A percentile compares a stretch with the other conserved stretches of the same genome.
Evolutionary conservation across 768 basidiomycete genomes (phyloP).

Genomic region (Strobilomyces echinocephalus): DNA sequence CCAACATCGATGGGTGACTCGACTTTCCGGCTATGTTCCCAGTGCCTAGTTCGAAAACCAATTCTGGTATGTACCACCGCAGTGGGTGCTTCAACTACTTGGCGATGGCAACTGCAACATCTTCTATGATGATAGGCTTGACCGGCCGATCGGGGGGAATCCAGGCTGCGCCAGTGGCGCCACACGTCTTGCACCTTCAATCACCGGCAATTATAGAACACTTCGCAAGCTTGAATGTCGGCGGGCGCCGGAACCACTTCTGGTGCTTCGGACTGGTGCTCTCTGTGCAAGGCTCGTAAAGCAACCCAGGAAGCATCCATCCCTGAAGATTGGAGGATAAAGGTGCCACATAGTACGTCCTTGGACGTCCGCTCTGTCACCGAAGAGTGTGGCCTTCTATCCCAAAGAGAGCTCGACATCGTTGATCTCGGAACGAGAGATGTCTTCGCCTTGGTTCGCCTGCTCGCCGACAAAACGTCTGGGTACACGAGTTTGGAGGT

Average conservation of each 20-base stretch:
- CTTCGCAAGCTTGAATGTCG: conserved; percentile 3
- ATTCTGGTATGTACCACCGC: no score
- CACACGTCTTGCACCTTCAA: neutral
- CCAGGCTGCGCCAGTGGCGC: neutral
- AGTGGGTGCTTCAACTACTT: no score
- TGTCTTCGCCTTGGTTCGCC: conserved; percentile 18
- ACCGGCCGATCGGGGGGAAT: no score
- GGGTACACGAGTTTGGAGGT: conserved; percentile 26
- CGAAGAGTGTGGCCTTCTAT: conserved; percentile 21
- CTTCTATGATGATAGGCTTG: no score
- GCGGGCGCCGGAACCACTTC: neutral
- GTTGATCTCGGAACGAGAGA: conserved; percentile 24
- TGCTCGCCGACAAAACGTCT: conserved; percentile 18
- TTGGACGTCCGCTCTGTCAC: conserved; percentile 20
- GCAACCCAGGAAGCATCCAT: conserved; percentile 22
- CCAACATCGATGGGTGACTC: no score
- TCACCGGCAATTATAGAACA: neutral
- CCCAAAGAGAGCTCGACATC: conserved; percentile 18
- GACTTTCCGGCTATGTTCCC: no score
- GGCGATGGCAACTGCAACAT: no score
- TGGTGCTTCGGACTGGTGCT: conserved; percentile 16
- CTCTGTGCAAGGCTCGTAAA: conserved; percentile 17
- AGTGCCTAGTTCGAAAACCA: no score
- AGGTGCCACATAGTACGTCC: conserved; percentile 13
- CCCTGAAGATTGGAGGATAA: conserved; percentile 21